phyloP scores from a whole-genome alignment of 2,329 filamentous ascomycete species.

The Sporothrix protearum region DNA sequence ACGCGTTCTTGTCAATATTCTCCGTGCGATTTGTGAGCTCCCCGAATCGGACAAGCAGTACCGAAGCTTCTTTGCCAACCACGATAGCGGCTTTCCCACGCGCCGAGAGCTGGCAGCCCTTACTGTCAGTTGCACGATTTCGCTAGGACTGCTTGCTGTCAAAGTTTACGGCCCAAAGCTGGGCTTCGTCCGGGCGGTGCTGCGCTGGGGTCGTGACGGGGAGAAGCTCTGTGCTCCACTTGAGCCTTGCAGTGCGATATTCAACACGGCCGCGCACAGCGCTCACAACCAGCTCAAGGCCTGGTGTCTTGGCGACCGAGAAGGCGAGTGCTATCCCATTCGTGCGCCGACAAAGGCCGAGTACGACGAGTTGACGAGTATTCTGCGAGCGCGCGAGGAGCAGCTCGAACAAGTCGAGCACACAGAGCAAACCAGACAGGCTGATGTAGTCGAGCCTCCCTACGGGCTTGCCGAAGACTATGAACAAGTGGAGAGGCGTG shows the following conservation, averaged over 20 bases:
- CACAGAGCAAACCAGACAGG: background rate
- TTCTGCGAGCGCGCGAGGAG: constrained; percentile 2
- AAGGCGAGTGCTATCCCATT: background rate
- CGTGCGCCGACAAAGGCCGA: background rate
- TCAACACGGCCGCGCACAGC: background rate
- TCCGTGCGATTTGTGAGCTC: constrained; percentile 11
- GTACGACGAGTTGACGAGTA: background rate
- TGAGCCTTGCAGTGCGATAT: background rate
- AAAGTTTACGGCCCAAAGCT: constrained; percentile 22
- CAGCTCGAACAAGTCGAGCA: background rate
- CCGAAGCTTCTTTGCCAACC: background rate
- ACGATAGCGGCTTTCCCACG: constrained; percentile 4
- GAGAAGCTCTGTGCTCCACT: constrained; percentile 1
- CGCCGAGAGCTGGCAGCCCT: constrained; percentile 6
- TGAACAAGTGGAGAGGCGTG: background rate
- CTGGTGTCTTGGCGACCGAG: constrained; percentile 14
- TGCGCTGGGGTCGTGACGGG: constrained; percentile 8
- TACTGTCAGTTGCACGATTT: background rate
- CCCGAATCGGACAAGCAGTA: constrained; percentile 11
- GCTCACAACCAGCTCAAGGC: constrained; percentile 9
- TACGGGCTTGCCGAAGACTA: background rate
- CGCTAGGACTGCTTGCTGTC: background rate
- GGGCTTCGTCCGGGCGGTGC: constrained; percentile 19
- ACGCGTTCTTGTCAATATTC: constrained; percentile 15
- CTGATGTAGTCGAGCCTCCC: background rate